Conservation (phyloP, 1,139 yeast genomes). For the Scheffersomyces segobiensis region DNA sequence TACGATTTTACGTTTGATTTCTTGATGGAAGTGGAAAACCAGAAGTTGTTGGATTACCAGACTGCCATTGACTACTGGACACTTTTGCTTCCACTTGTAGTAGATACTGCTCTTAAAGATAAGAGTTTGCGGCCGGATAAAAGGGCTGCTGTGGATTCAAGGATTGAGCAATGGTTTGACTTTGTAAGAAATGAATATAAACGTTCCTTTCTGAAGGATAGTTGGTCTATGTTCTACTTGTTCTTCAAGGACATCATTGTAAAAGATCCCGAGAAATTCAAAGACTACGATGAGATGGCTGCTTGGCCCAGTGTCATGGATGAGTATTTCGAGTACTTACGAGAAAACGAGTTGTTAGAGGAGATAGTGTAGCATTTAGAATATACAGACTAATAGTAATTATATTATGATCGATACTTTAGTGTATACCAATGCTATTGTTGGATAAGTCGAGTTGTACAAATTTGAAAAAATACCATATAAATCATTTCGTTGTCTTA, state of each 20-base stretch:
- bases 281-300: constrained; percentile 69
- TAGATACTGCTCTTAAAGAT: background rate
- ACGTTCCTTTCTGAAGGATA: constrained; percentile 61
- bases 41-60: constrained; percentile 59
- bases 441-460: background rate
- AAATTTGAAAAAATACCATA: background rate
- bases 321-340: constrained; percentile 68
- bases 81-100: constrained; percentile 48
- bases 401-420: background rate
- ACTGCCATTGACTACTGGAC: constrained; percentile 80
- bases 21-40: constrained; percentile 57
- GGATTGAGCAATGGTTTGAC: constrained; percentile 53
- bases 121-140: background rate
- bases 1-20: constrained; percentile 74
- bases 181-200: constrained; percentile 44
- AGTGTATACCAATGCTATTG: no score
- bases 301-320: constrained; percentile 95
- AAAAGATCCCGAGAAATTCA: constrained; percentile 48
- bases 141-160: constrained; percentile 2
- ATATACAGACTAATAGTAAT: background rate
- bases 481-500: background rate
- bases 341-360: constrained; percentile 25
- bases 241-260: constrained; percentile 57
- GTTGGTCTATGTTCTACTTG: constrained; percentile 81
- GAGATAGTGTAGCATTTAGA: background rate